Evolutionary conservation across 1,284 basidiomycete species (phyloP).

Genomic region (Cutaneotrichosporon cavernicola): DNA sequence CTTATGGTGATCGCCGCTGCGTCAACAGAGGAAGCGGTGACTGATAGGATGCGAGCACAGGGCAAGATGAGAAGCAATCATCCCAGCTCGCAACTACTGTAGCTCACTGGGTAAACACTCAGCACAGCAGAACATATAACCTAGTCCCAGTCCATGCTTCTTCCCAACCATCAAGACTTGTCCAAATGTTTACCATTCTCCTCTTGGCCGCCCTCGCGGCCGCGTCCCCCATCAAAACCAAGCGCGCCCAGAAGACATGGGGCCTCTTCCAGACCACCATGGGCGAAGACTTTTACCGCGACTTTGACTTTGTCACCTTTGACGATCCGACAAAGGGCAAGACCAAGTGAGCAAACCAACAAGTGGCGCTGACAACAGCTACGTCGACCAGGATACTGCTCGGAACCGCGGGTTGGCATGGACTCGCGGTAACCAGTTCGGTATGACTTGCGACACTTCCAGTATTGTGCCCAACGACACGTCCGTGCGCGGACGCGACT

Average conservation of each 20-base stretch:
- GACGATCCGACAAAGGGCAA: conserved; percentile 18
- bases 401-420: conserved; percentile 11
- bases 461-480: conserved; percentile 20
- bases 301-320: conserved; percentile 12
- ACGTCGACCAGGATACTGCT: background rate
- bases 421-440: conserved; percentile 14
- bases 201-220: background rate
- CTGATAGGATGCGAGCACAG: background rate
- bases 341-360: conserved; percentile 14
- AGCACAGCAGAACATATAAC: background rate
- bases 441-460: conserved; percentile 42
- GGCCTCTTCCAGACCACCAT: conserved; percentile 1
- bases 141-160: background rate
- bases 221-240: background rate
- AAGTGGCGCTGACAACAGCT: background rate
- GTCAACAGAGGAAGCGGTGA: background rate
- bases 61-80: background rate
- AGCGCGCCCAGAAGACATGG: background rate
- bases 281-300: conserved; percentile 14
- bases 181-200: background rate
- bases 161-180: background rate
- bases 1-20: background rate
- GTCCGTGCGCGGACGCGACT: conserved; percentile 42
- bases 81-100: background rate
- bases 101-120: background rate